Percentiles rank a stretch among this genome's conserved stretches.
These are phyloP conservation scores for Glebionis coronaria DNA, from an alignment of 129 eudicot species.

Conservation along the genomic window DNA sequence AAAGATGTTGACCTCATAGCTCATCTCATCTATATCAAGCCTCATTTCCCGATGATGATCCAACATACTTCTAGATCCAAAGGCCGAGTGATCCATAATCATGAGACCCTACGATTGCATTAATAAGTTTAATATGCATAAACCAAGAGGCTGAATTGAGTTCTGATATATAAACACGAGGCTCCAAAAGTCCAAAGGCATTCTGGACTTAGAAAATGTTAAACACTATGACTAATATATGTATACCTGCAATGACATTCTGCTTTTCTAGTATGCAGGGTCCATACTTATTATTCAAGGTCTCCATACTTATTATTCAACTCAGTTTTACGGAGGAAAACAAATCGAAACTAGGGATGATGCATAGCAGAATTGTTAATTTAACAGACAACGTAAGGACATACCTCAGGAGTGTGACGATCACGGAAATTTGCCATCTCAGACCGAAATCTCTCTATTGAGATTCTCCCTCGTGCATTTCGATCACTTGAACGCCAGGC, in stretches of 20 bases:
- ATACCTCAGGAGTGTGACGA: slow-evolving; percentile 47
- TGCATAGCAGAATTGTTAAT: background rate
- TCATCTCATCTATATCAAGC: slow-evolving; percentile 61
- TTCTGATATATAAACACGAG: background rate
- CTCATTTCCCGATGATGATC: slow-evolving; percentile 68
- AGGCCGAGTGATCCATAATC: slow-evolving; percentile 43
- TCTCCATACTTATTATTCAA: background rate
- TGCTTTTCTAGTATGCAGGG: background rate
- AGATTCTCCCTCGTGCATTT: slow-evolving; percentile 38
- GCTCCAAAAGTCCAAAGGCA: no score
- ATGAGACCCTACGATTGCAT: slow-evolving; percentile 48
- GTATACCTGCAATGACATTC: background rate
- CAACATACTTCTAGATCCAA: slow-evolving; percentile 39
- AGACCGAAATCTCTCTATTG: slow-evolving; percentile 38
- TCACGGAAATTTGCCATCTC: slow-evolving; percentile 36
- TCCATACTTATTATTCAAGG: background rate
- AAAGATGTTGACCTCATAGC: slow-evolving; percentile 46
- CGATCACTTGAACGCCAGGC: slow-evolving; percentile 44
- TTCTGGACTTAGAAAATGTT: background rate
- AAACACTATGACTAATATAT: background rate
- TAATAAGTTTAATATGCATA: slow-evolving; percentile 12
- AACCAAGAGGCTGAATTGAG: slow-evolving; percentile 1
- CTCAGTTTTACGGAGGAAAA: background rate
- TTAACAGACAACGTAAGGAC: slow-evolving; percentile 1
- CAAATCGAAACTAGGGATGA: background rate